Percentiles rank a stretch among this genome's conserved stretches.
These are phyloP conservation scores for Neurospora sp. DNA, from an alignment of 495 filamentous ascomycete genomes.

Conservation along the genomic window DNA sequence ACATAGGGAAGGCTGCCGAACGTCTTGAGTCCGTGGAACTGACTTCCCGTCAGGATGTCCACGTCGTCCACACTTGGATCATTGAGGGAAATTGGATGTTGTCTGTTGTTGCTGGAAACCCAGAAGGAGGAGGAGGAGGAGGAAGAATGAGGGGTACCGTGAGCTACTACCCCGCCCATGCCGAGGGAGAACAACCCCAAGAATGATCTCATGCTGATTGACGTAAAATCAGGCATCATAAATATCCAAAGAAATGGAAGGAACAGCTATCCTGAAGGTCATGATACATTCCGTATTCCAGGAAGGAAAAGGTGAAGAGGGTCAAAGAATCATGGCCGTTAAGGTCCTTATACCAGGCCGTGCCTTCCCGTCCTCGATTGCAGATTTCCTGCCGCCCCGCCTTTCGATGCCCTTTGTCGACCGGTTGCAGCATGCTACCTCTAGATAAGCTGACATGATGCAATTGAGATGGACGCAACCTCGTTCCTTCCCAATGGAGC, in stretches of 20 bases:
- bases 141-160: neutral
- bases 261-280: neutral
- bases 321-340: neutral
- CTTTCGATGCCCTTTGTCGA: neutral
- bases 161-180: neutral
- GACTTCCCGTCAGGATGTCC: neutral
- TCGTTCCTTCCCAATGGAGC: neutral
- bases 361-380: neutral
- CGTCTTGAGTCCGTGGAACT: conserved; percentile 49
- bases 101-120: neutral
- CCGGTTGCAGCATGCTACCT: neutral
- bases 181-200: neutral
- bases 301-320: neutral
- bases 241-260: neutral
- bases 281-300: neutral
- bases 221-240: neutral
- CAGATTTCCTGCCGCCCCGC: neutral
- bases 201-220: neutral
- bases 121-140: neutral
- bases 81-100: neutral
- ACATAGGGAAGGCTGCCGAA: conserved; percentile 72
- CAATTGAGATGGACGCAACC: neutral
- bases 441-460: neutral
- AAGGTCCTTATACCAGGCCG: neutral
- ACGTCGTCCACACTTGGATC: neutral